Evolutionary conservation across 805 yeast species (phyloP), one percentile per base, ranked within the genome.

Genomic region (Nakazawaea ernobii): DNA sequence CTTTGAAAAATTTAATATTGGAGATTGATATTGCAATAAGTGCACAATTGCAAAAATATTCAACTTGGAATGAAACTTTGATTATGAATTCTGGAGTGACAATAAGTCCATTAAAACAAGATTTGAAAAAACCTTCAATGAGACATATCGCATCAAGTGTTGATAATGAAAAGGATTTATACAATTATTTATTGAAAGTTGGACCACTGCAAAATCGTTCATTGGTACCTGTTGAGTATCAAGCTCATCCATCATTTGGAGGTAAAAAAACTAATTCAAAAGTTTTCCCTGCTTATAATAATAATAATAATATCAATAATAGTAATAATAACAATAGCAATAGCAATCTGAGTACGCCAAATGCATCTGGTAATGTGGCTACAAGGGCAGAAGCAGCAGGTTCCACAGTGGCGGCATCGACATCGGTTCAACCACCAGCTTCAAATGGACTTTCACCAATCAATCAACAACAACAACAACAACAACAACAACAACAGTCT

Each of bases 11-110:
- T 59, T 70, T 89, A 52, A 82, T 90, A 48, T 70, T 91, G 52
- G 97, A 92, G 64, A 75, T 88, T 60, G 98, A 94, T 64, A 80
- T 88, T 42, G 98, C 97, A 8, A 70, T 92, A 73, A 80, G 88
- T 52, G 79, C 91, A 44, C 97, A 92, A 65, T 70, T 94, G 48
- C 92, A 87, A 57, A 89, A 90, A 60, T 92, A 84, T 63, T 84
- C 97, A 3, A 86, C 92, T 29, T 85, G 88, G 74, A 79, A 82
- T 45, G 98, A 92, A 66, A 86, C 88, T 17, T 73, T 86, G 48
- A 75, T 87, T 14, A 76, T 94, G 68, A 90, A 91, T 58, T 75
- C 86, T 15, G 98, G 97, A 27, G 85, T 90, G 36, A 80, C 86
- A 50, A 74, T 94, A 5, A 70, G 85, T 42, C 98, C 98, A 2